A percentile compares a stretch with the other conserved stretches of the same genome.
phyloP scores from a whole-genome alignment of 1,284 basidiomycete genomes.

The Moesziomyces antarcticus region DNA sequence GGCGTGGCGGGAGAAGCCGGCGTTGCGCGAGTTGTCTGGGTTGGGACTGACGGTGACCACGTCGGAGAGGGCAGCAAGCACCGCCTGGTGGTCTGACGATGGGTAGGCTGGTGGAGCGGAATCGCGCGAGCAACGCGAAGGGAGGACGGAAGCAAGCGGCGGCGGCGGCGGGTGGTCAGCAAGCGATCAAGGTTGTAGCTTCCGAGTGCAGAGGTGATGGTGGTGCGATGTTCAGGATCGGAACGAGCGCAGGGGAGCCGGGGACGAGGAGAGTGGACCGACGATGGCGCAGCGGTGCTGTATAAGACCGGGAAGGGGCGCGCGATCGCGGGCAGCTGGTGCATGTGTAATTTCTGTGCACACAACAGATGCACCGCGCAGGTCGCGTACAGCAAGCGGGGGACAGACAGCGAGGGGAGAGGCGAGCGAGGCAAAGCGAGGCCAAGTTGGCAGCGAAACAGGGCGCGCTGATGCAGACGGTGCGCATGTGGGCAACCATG shows the following conservation, averaged over 20 bases:
- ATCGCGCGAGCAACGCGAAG: too few species aligned
- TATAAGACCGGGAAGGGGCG: neutral
- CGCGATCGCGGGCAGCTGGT: neutral
- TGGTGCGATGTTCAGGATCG: neutral
- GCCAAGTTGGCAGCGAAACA: neutral
- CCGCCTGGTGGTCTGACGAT: slow-evolving; percentile 31
- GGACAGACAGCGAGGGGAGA: too few species aligned
- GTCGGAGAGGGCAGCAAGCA: slow-evolving; percentile 59
- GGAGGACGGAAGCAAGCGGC: neutral
- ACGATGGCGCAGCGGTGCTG: neutral
- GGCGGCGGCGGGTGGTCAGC: neutral
- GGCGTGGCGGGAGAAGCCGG: slow-evolving; percentile 22
- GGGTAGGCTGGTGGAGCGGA: slow-evolving; percentile 18
- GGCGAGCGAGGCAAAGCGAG: neutral
- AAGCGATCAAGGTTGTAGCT: neutral
- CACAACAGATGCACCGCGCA: neutral
- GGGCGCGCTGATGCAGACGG: neutral
- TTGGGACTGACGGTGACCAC: slow-evolving; percentile 51
- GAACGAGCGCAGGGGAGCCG: neutral
- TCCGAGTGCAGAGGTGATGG: neutral
- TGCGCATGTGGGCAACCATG: neutral
- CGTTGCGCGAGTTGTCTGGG: slow-evolving; percentile 7
- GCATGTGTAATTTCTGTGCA: neutral
- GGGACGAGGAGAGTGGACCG: neutral
- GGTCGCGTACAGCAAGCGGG: neutral